Evolutionary conservation across 352 stramenopile genomes (phyloP).

Genomic region (Phytophthora meadii): DNA sequence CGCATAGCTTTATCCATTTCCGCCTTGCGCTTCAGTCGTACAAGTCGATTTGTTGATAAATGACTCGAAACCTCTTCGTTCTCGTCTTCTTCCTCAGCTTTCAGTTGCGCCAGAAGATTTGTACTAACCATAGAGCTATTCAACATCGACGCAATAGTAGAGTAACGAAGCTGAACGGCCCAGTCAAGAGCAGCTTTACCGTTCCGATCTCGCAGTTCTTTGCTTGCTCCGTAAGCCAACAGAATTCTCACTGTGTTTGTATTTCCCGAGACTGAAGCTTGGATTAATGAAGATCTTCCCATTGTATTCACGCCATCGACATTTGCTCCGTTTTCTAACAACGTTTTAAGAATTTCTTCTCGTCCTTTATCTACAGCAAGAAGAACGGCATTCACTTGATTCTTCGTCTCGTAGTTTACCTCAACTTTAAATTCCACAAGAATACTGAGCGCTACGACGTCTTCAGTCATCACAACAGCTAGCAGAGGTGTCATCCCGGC

Average conservation of each 20-base stretch:
- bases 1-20: slow-evolving; percentile 53
- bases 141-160: slow-evolving; percentile 41
- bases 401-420: slow-evolving; percentile 44
- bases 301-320: slow-evolving; percentile 39
- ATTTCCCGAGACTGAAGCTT: slow-evolving; percentile 55
- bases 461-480: slow-evolving; percentile 48
- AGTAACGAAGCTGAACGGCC: slow-evolving; percentile 36
- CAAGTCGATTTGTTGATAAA: slow-evolving; percentile 24
- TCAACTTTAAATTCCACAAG: slow-evolving; percentile 55
- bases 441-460: slow-evolving; percentile 56
- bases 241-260: slow-evolving; percentile 45
- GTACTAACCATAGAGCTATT: slow-evolving; percentile 27
- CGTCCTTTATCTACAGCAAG: slow-evolving; percentile 64
- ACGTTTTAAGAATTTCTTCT: slow-evolving; percentile 35
- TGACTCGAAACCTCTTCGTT: slow-evolving; percentile 20
- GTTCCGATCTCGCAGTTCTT: slow-evolving; percentile 29
- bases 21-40: slow-evolving; percentile 14
- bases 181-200: slow-evolving; percentile 45
- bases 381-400: slow-evolving; percentile 43
- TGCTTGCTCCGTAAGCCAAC: slow-evolving; percentile 49
- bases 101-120: slow-evolving; percentile 41
- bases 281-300: slow-evolving; percentile 51
- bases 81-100: slow-evolving; percentile 51
- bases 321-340: slow-evolving; percentile 49
- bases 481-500: slow-evolving; percentile 63